Evolutionary conservation across 2,329 filamentous ascomycete species (phyloP), one percentile per base, ranked within the genome.

Genomic region (Alternaria brassicae): DNA sequence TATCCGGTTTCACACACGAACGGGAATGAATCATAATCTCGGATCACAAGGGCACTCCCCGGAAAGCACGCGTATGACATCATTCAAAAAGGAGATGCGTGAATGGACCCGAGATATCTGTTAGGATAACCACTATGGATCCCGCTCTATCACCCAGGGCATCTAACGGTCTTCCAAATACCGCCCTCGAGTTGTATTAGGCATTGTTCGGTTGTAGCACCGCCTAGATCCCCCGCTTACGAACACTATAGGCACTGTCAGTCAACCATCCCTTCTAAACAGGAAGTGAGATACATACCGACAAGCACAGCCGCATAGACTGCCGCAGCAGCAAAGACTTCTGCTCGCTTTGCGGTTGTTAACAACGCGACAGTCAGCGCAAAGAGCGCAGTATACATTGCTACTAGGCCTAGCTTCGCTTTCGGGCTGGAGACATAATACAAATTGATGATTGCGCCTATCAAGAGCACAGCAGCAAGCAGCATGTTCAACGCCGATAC

Each of bases 301-400:
- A 70, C 68, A 19, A 66, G 58, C 7, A 68, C 65, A 17, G 67
- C 68, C 2, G 67, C 68, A 41, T 70, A 71, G 3, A 63, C 66
- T 10, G 70, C 68, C 6, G 70, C 70, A 30, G 70, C 61, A 17
- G 63, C 68, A 51, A 72, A 72, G 3, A 73, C 58, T n/a, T 72
- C 69, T 3, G 62, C 60, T 25, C 66, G 58, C 48, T 51, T 57
- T 28, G 68, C 67, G 30, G 63, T 72, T 0, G 64, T 69, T 32
- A 68, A 62, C 7, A 68, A 19, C 3, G 49, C 51, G 1, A 72
- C 56, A 53, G 66, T 73, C 6, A 61, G 10, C 3, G 68, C 69
- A 27, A 74, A 73, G 1, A 72, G 47, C 9, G 61, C 15, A 1
- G 66, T 72, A 27, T 65, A 71, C 45, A 62, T 53, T 2, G 65